Base-by-base conservation (phyloP, 1,139 yeast genomes). In the Suhomyces bokatorum region DNA sequence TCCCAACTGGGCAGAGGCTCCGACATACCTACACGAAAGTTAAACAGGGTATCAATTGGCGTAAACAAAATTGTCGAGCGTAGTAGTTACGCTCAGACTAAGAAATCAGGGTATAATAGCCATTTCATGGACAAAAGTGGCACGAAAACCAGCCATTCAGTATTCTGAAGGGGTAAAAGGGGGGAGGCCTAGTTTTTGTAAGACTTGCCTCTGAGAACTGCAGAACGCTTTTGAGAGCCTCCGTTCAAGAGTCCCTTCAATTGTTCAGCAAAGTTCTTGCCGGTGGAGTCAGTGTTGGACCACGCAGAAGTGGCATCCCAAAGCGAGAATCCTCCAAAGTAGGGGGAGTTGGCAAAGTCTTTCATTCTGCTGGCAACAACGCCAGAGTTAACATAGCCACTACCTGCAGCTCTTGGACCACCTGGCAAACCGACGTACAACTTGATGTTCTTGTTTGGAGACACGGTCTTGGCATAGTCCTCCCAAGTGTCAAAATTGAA, bases 401-500 rank as follows among this genome's bases (percentile, higher is more conserved):
- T 58, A 22, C 87, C 81, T 35, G 95, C 93, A 46, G 90, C 89
- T 37, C 78, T 57, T 12, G 75, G 46, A 35, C 87, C 69, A 29
- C 87, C 95, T 29, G 96, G 91, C 39, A 88, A 77, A 39, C 96
- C 95, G 43, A 87, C 70, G 57, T 64, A 87, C 47, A 85, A 62
- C 57, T 81, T 81, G 49, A 85, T 80, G 55, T 84, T 66, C 47
- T 70, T 69, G 70, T 90, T 90, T 53, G 95, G 89, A 32, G 90
- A 75, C 31, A 72, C 63, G 39, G 63, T 69, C 38, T 70, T 54
- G 39, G 96, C 96, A 64, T 69, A 89, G 36, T 76, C 67, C 41
- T 77, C 74, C 99, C 99, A 93, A 20, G 87, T 80, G 55, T 83
- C 85, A 84, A 87, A 91, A 73, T 93, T 93, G 75, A 90, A 91